Evolutionary conservation across 257 asterid species (phyloP).

Genomic region (Solanum chmielewskii): DNA sequence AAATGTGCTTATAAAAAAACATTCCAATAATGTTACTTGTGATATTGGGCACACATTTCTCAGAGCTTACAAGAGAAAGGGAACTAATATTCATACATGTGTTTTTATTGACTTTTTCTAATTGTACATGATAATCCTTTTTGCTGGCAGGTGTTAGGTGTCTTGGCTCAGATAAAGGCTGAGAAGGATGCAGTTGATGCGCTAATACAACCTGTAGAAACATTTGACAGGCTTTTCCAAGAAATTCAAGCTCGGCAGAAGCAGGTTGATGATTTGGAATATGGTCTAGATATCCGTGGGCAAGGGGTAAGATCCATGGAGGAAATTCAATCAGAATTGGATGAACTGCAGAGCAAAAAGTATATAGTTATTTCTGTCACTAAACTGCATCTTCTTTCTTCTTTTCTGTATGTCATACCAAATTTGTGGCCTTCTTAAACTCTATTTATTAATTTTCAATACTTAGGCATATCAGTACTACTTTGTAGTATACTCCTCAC

Average conservation of each 20-base stretch:
- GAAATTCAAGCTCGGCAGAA: conserved; percentile 61
- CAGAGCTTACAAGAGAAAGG: neutral
- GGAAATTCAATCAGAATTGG: conserved; percentile 50
- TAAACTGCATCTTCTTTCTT: conserved; percentile 1
- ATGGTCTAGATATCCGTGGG: conserved; percentile 66
- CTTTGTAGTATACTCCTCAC: neutral
- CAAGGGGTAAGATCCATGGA: conserved; percentile 69
- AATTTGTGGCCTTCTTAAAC: neutral
- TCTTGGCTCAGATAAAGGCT: conserved; percentile 73
- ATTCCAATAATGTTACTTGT: neutral
- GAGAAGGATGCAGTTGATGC: conserved; percentile 80
- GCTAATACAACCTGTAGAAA: conserved; percentile 73
- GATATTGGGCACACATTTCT: neutral
- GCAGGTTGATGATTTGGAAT: conserved; percentile 61
- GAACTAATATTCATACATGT: neutral
- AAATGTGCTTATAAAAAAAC: neutral
- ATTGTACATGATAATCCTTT: neutral
- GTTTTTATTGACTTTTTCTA: neutral
- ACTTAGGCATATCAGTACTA: neutral
- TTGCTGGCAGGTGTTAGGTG: conserved; percentile 62
- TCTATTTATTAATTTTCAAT: neutral
- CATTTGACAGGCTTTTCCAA: conserved; percentile 65
- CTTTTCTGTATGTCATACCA: neutral
- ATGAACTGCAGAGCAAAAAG: conserved; percentile 50
- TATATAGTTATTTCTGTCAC: neutral